Conservation (phyloP, 257 asterid species). For the Petrea volubilis region DNA sequence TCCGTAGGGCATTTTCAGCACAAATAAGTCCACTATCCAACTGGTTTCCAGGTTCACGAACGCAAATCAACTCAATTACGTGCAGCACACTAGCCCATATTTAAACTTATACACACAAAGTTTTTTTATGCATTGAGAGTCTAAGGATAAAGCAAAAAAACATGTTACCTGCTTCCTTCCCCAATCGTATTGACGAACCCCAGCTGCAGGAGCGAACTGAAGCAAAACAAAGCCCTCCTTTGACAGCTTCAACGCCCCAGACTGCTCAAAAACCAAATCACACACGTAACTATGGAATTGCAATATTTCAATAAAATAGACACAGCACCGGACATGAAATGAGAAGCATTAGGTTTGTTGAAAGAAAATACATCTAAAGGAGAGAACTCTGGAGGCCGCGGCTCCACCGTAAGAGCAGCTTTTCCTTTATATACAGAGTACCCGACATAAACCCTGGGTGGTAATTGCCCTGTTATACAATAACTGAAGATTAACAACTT, state of each 20-base stretch:
- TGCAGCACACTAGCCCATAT: no score
- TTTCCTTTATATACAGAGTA: conserved; percentile 90
- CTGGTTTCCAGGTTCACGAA: conserved; percentile 10
- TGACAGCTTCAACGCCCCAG: conserved; percentile 87
- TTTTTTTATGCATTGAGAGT: background rate
- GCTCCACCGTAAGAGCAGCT: conserved; percentile 86
- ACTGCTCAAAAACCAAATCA: conserved; percentile 48
- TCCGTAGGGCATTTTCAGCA: background rate
- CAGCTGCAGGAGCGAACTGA: conserved; percentile 91
- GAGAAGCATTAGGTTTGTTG: background rate
- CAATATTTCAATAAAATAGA: background rate
- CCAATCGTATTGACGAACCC: conserved; percentile 98
- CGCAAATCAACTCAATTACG: conserved; percentile 1
- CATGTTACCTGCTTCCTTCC: conserved; percentile 76
- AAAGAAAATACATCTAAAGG: conserved; percentile 67
- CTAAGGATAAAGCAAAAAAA: background rate
- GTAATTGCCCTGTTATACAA: conserved; percentile 46
- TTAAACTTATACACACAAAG: background rate
- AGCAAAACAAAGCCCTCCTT: conserved; percentile 83
- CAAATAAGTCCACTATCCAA: background rate
- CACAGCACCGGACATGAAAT: background rate
- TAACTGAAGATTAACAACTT: background rate
- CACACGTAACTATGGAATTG: conserved; percentile 15
- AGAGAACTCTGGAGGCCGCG: conserved; percentile 82
- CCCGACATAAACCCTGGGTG: conserved; percentile 78